Evolutionary conservation across 176 grass and related monocot genomes (phyloP).

Genomic region (Hordeum marinum): DNA sequence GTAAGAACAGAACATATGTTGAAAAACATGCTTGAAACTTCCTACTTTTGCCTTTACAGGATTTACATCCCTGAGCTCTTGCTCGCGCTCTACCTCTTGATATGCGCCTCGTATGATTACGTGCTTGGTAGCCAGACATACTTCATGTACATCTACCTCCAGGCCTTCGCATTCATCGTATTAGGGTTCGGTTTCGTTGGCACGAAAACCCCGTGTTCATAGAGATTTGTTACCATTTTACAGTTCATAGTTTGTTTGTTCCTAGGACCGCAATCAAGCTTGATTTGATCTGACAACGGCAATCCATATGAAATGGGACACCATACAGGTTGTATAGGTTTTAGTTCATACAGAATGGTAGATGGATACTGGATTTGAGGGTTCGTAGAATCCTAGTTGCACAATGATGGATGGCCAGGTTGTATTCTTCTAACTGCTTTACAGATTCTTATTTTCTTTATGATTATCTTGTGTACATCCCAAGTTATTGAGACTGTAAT

Average conservation of each 20-base stretch:
- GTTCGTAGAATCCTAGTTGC: neutral
- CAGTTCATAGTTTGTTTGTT: constrained; percentile 2
- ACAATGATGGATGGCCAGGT: neutral
- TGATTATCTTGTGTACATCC: neutral
- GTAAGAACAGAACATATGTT: neutral
- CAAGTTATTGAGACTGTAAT: neutral
- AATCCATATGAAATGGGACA: neutral
- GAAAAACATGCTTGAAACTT: constrained; percentile 10
- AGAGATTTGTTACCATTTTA: neutral
- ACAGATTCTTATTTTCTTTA: neutral
- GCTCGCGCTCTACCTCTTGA: constrained; percentile 59
- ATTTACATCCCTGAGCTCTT: constrained; percentile 70
- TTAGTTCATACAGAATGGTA: neutral
- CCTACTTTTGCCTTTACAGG: constrained; percentile 37
- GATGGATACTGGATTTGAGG: neutral
- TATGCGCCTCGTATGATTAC: constrained; percentile 74
- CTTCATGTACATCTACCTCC: constrained; percentile 86
- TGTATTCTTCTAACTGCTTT: constrained; percentile 18
- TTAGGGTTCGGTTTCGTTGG: constrained; percentile 75
- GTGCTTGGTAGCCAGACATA: constrained; percentile 55
- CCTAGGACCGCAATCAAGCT: neutral
- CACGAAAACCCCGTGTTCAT: constrained; percentile 42
- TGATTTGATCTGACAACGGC: neutral
- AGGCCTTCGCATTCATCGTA: constrained; percentile 66
- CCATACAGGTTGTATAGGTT: neutral